Conservation (phyloP, 306 rosid genomes). For the Hippophae gyantsensis region DNA sequence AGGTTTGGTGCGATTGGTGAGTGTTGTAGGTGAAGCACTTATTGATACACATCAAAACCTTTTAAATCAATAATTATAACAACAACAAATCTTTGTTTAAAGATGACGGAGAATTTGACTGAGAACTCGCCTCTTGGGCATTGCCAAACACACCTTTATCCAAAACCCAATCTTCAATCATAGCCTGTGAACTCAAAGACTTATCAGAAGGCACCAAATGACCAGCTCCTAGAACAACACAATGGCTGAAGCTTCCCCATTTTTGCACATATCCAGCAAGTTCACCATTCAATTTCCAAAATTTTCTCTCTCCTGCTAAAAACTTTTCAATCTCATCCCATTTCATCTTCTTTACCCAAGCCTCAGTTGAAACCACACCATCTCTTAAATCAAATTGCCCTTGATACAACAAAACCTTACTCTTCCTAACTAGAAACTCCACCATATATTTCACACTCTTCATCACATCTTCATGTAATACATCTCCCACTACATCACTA, state of each 20-base stretch:
- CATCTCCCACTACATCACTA: constrained; percentile 32
- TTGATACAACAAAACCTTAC: constrained; percentile 50
- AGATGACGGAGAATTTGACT: no score
- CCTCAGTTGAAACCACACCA: constrained; percentile 51
- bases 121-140: not conserved
- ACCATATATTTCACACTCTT: constrained; percentile 56
- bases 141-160: constrained; percentile 32
- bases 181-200: constrained; percentile 47
- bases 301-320: constrained; percentile 36
- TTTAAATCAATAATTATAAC: no score
- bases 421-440: constrained; percentile 37
- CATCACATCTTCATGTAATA: constrained; percentile 44
- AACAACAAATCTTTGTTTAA: no score
- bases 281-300: constrained; percentile 47
- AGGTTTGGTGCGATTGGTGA: no score
- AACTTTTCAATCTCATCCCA: constrained; percentile 47
- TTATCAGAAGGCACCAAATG: constrained; percentile 61
- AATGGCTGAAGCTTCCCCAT: constrained; percentile 48
- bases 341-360: constrained; percentile 54
- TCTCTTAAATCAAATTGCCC: constrained; percentile 53
- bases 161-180: constrained; percentile 70
- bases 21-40: no score
- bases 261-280: constrained; percentile 63
- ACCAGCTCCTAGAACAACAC: constrained; percentile 55
- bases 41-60: no score